phyloP scores from a whole-genome alignment of 1,139 yeast species.

The Yamadazyma atmosphaerica region DNA sequence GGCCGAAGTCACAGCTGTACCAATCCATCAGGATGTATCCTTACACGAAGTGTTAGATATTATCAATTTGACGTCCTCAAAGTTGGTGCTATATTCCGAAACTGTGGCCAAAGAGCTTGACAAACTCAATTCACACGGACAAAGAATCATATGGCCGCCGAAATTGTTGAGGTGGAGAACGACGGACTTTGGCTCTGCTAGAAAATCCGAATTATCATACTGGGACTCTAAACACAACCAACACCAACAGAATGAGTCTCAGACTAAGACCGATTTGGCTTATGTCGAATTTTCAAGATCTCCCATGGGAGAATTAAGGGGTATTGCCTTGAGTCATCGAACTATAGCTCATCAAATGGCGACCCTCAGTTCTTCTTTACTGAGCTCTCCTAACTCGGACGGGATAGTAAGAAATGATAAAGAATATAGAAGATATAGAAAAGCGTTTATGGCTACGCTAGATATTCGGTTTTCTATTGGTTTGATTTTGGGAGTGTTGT shows the following conservation, averaged over 20 bases:
- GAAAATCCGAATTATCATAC: conserved; percentile 35
- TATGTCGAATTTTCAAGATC: conserved; percentile 91
- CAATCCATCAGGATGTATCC: conserved; percentile 74
- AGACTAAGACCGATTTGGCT: conserved; percentile 64
- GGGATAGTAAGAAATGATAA: conserved; percentile 35
- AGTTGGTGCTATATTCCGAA: conserved; percentile 80
- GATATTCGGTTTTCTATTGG: conserved; percentile 91
- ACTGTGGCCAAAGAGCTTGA: conserved; percentile 71
- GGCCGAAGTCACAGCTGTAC: conserved; percentile 94
- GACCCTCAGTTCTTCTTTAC: conserved; percentile 65
- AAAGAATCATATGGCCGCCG: conserved; percentile 42
- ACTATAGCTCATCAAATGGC: conserved; percentile 89
- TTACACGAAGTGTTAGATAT: conserved; percentile 69
- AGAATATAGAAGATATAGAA: conserved; percentile 27
- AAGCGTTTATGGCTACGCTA: conserved; percentile 64
- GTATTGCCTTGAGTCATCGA: conserved; percentile 89
- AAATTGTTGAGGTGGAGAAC: conserved; percentile 75
- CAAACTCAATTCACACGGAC: conserved; percentile 43
- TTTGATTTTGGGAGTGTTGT: conserved; percentile 73
- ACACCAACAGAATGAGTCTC: conserved; percentile 19
- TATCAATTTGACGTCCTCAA: conserved; percentile 72
- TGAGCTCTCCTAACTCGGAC: conserved; percentile 57
- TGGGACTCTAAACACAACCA: conserved; percentile 28
- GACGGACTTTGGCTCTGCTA: conserved; percentile 78
- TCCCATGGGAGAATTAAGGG: conserved; percentile 88